Evolutionary conservation across 2,329 filamentous ascomycete genomes (phyloP), one percentile per base, ranked within the genome.

Genomic region (Aspergillus brunneoviolaceus): DNA sequence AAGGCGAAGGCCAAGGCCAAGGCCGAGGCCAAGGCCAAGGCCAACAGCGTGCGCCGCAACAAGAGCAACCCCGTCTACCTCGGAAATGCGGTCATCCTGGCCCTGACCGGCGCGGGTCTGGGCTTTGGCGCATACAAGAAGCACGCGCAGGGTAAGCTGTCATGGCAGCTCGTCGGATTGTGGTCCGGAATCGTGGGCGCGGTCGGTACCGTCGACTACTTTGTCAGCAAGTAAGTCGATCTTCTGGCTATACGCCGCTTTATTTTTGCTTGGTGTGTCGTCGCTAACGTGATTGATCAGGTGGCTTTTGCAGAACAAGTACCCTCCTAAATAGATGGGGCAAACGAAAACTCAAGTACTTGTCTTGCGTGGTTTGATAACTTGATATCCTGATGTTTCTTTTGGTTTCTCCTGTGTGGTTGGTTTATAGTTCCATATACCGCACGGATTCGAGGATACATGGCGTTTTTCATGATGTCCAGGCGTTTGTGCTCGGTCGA

Each of bases 241-340:
- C 21, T 49, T 11, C 31, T 6, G 29, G 29, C 16, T n/a, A 19
- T 19, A 10, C 14, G 33, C 12, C 27, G 27, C 27, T 7, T 35
- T 35, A 4, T 35, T 16, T 35, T 35, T 35, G 33, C 12, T 35
- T 16, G 11, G 33, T 3, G 27, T 45, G 39, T 19, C 39, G 5
- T 33, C 65, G 58, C 63, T 70, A 61, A 67, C 25, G 14, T 23
- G 21, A 48, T 29, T 25, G 21, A 23, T 58, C 62, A 82, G 80
- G 66, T 82, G 80, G 76, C 74, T 82, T 58, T 71, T 82, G 63
- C 77, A 80, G 68, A 82, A 81, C 74, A 82, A 81, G 68, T 82
- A 78, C 65, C 80, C 80, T 53, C 74, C 75, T 58, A 80, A 81
- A 72, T 80, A 77, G 49, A n/a, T 16, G 45, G 25, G 49, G 48